Evolutionary conservation across 1,139 yeast genomes (phyloP).

Genomic region (Zygoascus meyerae): DNA sequence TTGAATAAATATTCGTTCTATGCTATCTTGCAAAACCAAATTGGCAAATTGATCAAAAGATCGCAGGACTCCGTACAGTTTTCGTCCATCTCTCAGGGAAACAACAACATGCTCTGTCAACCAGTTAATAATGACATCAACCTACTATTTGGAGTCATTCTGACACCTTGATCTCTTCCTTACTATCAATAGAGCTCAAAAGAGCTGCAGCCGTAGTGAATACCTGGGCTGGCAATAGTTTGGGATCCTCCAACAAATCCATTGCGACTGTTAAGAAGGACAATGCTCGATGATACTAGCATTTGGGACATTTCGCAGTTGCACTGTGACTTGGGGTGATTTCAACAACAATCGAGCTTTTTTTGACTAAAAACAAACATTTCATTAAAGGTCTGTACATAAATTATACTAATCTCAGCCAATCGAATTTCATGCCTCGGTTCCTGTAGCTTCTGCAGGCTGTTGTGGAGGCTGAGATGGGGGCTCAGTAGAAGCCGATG

Average conservation of each 20-base stretch:
- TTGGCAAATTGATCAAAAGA: constrained; percentile 96
- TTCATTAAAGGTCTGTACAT: no score
- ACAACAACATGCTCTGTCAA: constrained; percentile 60
- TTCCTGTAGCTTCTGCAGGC: no score
- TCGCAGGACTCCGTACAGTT: constrained; percentile 82
- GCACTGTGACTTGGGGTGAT: no score
- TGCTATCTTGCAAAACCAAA: constrained; percentile 83
- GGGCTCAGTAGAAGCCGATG: neutral
- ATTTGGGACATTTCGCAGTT: no score
- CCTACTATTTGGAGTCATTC: neutral
- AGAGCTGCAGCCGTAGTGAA: constrained; percentile 97
- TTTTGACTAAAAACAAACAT: no score
- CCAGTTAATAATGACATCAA: neutral
- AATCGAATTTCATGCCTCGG: no score
- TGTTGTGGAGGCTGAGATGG: neutral
- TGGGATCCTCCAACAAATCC: constrained; percentile 31
- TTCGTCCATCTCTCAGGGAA: constrained; percentile 83
- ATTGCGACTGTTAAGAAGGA: constrained; percentile 11
- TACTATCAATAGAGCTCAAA: constrained; percentile 86
- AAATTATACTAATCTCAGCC: no score
- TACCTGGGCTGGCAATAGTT: constrained; percentile 49
- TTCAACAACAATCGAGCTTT: no score
- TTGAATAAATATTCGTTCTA: constrained; percentile 73
- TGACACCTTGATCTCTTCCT: constrained; percentile 21
- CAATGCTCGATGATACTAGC: no score